phyloP scores from a whole-genome alignment of 75 land plant species.

The Pinus taeda region DNA sequence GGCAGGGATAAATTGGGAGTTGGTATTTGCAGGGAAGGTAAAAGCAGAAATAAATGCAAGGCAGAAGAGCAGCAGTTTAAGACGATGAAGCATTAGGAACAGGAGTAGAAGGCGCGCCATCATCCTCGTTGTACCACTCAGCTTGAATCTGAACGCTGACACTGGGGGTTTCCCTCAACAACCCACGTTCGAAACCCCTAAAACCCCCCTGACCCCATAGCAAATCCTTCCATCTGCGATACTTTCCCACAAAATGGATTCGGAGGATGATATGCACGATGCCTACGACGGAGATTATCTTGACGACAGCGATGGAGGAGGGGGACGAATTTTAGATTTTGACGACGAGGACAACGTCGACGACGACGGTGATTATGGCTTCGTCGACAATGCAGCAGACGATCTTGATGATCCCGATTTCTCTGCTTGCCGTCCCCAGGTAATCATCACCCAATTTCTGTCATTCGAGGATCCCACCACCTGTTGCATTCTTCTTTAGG shows the following conservation, averaged over 20 bases:
- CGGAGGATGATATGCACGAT: conserved; percentile 9
- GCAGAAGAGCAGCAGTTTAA: no score
- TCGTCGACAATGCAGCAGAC: conserved; percentile 4
- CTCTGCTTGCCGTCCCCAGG: conserved; percentile 1
- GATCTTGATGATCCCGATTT: conserved; percentile 8
- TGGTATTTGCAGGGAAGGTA: no score
- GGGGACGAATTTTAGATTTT: not conserved
- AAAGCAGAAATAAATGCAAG: no score
- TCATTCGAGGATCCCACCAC: no score
- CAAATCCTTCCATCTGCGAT: no score
- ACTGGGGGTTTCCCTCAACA: no score
- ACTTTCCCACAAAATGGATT: not conserved
- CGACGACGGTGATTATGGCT: conserved; percentile 5
- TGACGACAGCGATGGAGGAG: not conserved
- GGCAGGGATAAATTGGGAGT: no score
- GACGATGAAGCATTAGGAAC: no score
- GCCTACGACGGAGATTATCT: conserved; percentile 3
- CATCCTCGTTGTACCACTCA: no score
- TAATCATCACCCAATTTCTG: not conserved
- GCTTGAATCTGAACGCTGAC: no score
- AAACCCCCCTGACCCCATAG: not conserved
- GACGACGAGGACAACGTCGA: not conserved
- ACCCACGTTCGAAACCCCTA: not conserved
- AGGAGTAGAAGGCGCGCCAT: no score
- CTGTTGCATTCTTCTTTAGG: no score